phyloP scores from a whole-genome alignment of 352 stramenopile species.

The Thalassiosira ordinaria region DNA sequence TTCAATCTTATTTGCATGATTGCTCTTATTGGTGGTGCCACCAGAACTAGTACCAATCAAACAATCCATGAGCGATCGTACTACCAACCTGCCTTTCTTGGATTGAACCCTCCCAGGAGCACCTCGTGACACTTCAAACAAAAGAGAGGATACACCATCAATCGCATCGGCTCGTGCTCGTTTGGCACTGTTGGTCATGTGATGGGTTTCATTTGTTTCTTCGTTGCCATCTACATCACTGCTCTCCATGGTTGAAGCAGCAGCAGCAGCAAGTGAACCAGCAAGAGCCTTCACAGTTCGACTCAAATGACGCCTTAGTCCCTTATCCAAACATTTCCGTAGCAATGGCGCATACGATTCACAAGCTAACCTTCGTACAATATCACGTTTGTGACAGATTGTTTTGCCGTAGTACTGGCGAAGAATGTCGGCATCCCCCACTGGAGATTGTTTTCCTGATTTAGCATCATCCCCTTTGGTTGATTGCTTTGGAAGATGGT shows the following conservation, averaged over 20 bases:
- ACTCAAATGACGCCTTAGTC: conserved; percentile 73
- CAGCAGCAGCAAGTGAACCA: conserved; percentile 40
- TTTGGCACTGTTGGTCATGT: conserved; percentile 54
- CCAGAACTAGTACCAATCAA: conserved; percentile 22
- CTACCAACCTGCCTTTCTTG: conserved; percentile 63
- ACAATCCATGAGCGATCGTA: conserved; percentile 67
- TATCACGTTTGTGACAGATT: conserved; percentile 76
- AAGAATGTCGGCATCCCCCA: conserved; percentile 73
- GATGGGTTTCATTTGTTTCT: conserved; percentile 4
- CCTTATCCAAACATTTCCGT: conserved; percentile 71
- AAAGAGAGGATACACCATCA: conserved; percentile 80
- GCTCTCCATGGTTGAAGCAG: conserved; percentile 4
- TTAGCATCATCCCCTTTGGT: not conserved
- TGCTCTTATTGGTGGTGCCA: conserved; percentile 4
- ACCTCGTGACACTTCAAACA: conserved; percentile 77
- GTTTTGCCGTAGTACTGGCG: conserved; percentile 82
- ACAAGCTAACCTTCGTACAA: conserved; percentile 77
- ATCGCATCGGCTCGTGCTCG: conserved; percentile 71
- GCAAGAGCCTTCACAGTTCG: conserved; percentile 75
- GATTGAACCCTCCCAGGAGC: conserved; percentile 77
- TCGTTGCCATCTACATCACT: conserved; percentile 18
- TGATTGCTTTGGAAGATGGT: conserved; percentile 18
- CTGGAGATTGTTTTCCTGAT: conserved; percentile 17
- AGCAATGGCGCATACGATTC: conserved; percentile 82
- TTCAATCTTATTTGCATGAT: conserved; percentile 24